Conservation (phyloP, 192 early-diverging fungal genomes). For the Coemansia sp. region DNA sequence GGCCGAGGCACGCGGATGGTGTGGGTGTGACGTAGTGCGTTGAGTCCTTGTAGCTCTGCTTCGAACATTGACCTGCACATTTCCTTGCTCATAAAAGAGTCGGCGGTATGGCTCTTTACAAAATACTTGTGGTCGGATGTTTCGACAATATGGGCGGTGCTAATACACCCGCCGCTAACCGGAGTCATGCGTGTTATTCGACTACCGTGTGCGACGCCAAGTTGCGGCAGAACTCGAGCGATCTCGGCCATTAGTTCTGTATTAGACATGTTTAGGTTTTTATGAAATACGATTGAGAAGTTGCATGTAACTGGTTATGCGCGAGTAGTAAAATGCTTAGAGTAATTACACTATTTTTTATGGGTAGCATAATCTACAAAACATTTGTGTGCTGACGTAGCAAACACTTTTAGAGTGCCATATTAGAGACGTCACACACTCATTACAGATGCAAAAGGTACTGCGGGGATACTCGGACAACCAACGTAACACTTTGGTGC, state of each 20-base stretch:
- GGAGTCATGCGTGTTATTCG: not conserved
- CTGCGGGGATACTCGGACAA: too few species aligned
- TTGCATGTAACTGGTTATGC: too few species aligned
- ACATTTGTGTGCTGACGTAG: too few species aligned
- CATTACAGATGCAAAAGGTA: too few species aligned
- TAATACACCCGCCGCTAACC: conserved; percentile 15
- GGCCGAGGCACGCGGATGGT: conserved; percentile 25
- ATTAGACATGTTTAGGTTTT: not conserved
- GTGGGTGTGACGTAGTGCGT: conserved; percentile 13
- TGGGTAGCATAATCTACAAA: too few species aligned
- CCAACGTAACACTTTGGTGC: too few species aligned
- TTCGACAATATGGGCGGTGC: conserved; percentile 2
- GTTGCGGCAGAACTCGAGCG: not conserved
- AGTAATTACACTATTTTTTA: too few species aligned
- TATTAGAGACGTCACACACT: too few species aligned
- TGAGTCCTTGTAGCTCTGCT: conserved; percentile 21
- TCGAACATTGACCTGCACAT: conserved; percentile 16
- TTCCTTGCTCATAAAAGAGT: not conserved
- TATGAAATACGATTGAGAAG: too few species aligned
- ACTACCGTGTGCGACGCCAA: not conserved
- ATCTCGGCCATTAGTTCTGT: not conserved
- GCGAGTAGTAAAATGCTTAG: too few species aligned
- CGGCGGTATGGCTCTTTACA: conserved; percentile 19
- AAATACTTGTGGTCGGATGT: conserved; percentile 16
- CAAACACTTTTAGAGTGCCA: too few species aligned